Evolutionary conservation across 2,329 filamentous ascomycete species (phyloP).

Genomic region (Akanthomyces lecanii): DNA sequence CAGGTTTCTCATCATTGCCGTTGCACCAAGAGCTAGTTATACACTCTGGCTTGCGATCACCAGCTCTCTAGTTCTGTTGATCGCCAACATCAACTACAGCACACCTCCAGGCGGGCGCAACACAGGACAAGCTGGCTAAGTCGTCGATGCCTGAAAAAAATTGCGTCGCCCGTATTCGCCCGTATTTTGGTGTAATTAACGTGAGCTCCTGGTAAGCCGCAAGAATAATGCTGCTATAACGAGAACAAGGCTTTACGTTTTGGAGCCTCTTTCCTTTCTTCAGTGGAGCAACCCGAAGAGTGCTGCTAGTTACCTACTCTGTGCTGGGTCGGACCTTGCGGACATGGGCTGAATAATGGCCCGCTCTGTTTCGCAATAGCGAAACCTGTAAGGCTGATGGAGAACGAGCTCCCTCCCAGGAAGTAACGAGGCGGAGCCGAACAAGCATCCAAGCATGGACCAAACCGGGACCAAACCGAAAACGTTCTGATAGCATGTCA

Average conservation of each 20-base stretch:
- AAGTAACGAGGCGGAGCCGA: not conserved
- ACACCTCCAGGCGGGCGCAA: not conserved
- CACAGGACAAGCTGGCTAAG: not conserved
- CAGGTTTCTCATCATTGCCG: too few species aligned
- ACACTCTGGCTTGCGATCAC: not conserved
- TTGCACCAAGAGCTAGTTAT: not conserved
- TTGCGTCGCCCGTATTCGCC: too few species aligned
- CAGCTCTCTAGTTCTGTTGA: not conserved
- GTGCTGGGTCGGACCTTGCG: conserved; percentile 3
- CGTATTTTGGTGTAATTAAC: not conserved
- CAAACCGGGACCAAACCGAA: not conserved
- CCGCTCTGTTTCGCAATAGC: not conserved
- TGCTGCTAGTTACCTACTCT: not conserved
- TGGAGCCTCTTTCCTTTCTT: not conserved
- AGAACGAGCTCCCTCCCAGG: not conserved
- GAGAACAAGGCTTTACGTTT: not conserved
- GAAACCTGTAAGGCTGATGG: not conserved
- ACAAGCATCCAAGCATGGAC: not conserved
- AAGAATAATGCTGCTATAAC: not conserved
- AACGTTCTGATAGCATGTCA: not conserved
- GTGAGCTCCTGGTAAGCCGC: not conserved
- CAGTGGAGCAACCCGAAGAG: conserved; percentile 1
- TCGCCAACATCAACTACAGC: not conserved
- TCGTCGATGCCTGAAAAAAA: too few species aligned
- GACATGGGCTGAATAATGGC: conserved; percentile 10